phyloP scores from a whole-genome alignment of 2,329 filamentous ascomycete genomes.

The Paecilomyces sp. region DNA sequence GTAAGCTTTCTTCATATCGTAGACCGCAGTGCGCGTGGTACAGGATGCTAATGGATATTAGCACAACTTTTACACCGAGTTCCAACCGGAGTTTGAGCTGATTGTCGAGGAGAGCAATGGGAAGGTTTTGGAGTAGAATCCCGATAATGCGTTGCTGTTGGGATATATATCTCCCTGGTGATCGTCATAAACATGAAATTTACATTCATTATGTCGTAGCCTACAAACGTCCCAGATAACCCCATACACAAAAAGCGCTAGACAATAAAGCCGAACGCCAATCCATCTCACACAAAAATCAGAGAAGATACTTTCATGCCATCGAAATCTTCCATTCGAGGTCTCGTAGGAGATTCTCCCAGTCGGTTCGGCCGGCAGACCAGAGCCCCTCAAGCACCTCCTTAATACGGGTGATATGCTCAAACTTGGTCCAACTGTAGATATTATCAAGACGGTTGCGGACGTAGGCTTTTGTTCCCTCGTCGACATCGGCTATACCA shows the following conservation, averaged over 20 bases:
- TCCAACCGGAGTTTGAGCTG: constrained; percentile 32
- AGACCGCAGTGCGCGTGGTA: background rate
- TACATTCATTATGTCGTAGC: background rate
- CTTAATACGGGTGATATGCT: constrained; percentile 3
- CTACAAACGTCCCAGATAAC: background rate
- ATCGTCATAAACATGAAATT: background rate
- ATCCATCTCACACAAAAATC: background rate
- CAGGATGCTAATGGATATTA: constrained; percentile 11
- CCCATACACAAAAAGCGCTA: background rate
- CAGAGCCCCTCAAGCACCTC: constrained; percentile 6
- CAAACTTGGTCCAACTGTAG: constrained; percentile 6
- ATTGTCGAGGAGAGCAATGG: constrained; percentile 31
- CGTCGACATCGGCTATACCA: constrained; percentile 2
- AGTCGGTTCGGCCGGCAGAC: constrained; percentile 6
- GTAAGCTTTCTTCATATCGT: constrained; percentile 13
- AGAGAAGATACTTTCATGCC: constrained; percentile 1
- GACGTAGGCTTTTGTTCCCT: constrained; percentile 2
- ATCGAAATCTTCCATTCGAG: constrained; percentile 8
- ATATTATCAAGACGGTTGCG: constrained; percentile 4
- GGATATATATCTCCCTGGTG: no score
- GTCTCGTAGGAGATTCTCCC: constrained; percentile 4
- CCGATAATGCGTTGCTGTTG: no score
- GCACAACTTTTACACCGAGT: constrained; percentile 34
- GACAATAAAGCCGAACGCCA: background rate
- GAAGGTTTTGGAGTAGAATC: constrained; percentile 17